These are phyloP conservation scores for Musa itinerans DNA, from an alignment of 176 grass and related monocot species.

Conservation along the genomic window DNA sequence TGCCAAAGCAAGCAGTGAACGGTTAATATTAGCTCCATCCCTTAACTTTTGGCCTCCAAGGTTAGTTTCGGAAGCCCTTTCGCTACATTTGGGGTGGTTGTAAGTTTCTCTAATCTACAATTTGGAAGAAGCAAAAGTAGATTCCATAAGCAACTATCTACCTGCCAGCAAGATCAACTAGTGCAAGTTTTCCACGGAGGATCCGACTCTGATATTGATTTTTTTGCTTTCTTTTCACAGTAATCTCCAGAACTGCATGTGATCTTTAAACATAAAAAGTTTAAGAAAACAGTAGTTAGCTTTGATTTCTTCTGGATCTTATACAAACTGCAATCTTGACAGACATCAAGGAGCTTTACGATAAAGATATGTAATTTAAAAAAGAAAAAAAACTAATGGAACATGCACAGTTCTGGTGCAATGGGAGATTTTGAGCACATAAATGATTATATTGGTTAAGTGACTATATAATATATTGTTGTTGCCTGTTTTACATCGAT, in stretches of 20 bases:
- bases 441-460: too few species aligned
- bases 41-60: constrained; percentile 84
- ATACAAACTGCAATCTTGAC: background rate
- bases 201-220: constrained; percentile 72
- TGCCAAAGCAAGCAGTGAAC: constrained; percentile 88
- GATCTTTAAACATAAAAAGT: constrained; percentile 41
- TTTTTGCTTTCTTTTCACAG: constrained; percentile 89
- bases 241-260: constrained; percentile 94
- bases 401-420: background rate
- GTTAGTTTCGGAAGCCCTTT: constrained; percentile 91
- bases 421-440: background rate
- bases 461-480: background rate
- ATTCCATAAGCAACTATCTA: constrained; percentile 3
- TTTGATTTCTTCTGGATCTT: background rate
- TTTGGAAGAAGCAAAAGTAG: constrained; percentile 2
- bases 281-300: background rate
- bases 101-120: constrained; percentile 7
- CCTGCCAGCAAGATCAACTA: constrained; percentile 99
- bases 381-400: background rate
- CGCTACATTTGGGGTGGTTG: constrained; percentile 39
- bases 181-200: constrained; percentile 95
- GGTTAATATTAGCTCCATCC: constrained; percentile 95
- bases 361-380: background rate
- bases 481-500: background rate
- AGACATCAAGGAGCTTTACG: background rate